phyloP scores from a whole-genome alignment of 257 asterid species.

The Handroanthus guayacan region DNA sequence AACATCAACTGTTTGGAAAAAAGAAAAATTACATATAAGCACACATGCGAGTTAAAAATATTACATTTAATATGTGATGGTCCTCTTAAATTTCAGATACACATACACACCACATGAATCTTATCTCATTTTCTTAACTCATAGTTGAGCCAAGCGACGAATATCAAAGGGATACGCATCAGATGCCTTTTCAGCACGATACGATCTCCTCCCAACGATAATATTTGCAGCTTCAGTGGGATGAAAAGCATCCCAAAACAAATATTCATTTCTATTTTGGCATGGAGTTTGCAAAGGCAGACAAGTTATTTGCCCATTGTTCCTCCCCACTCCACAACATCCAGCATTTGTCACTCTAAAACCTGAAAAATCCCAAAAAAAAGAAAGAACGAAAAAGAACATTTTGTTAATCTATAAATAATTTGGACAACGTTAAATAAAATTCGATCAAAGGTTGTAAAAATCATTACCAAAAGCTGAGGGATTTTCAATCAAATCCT shows the following conservation, averaged over 20 bases:
- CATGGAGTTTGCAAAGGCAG: slow-evolving; percentile 79
- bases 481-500: slow-evolving; percentile 74
- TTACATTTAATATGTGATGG: background rate
- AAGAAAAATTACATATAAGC: background rate
- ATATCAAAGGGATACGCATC: slow-evolving; percentile 89
- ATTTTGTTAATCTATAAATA: too few relatives aligned
- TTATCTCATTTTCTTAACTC: background rate
- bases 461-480: slow-evolving; percentile 61
- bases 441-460: background rate
- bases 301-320: slow-evolving; percentile 95
- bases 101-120: background rate
- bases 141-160: slow-evolving; percentile 74
- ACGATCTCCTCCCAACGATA: slow-evolving; percentile 80
- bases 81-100: background rate
- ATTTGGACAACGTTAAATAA: too few relatives aligned
- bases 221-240: slow-evolving; percentile 82
- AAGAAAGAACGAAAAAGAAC: too few relatives aligned
- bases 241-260: slow-evolving; percentile 97
- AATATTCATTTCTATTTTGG: slow-evolving; percentile 60
- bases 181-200: slow-evolving; percentile 62
- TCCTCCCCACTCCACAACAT: slow-evolving; percentile 95
- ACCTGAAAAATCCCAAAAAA: slow-evolving; percentile 46
- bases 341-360: slow-evolving; percentile 82
- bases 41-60: background rate
- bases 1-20: background rate